Base-by-base conservation (phyloP, 768 basidiomycete genomes). In the Tubosaeta brunneosetosa region DNA sequence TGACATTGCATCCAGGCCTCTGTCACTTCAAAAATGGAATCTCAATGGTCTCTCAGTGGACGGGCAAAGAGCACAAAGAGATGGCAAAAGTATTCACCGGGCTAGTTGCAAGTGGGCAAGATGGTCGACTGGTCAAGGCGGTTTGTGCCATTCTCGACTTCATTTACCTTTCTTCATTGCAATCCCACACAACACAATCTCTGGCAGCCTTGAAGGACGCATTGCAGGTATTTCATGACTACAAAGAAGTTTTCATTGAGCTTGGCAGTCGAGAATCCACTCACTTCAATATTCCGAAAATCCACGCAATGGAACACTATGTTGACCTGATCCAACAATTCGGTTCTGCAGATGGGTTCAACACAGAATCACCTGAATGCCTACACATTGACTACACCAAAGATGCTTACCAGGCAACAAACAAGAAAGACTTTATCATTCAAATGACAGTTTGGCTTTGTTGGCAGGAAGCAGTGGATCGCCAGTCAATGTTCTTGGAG, bases 201-300 rank as follows among this genome's bases (percentile, higher is more conserved):
- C 22, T 22, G 3, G 22, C 4, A 38, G 22, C 38, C 47, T 76
- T 2, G 47, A 69, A 1, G 56, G 22, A 61, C 10, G 56, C 68
- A 1, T 49, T 65, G 29, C 8, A 55, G 4, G 34, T 32, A 0
- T 75, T 73, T 48, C 65, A 75, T 49, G 11, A 52, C 4, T 27
- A 63, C 36, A 68, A 68, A 44, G 54, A 68, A 3, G 55, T 71
- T 6, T 74, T 74, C 42, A 40, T 62, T 4, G 52, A 56, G 14
- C 57, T 67, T 3, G 63, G 61, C 14, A 62, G 49, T 49, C 63
- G 34, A 22, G 22, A 22, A 22, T 22, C 22, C 50, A 37, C 4
- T 14, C 56, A 72, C 37, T 75, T 76, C 60, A 66, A 72, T 26
- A 61, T 76, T 11, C 72, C 71, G 0, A 77, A 77, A 41, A 50